phyloP scores from a whole-genome alignment of 2,329 filamentous ascomycete species.

The Dothideomycetes sp. region DNA sequence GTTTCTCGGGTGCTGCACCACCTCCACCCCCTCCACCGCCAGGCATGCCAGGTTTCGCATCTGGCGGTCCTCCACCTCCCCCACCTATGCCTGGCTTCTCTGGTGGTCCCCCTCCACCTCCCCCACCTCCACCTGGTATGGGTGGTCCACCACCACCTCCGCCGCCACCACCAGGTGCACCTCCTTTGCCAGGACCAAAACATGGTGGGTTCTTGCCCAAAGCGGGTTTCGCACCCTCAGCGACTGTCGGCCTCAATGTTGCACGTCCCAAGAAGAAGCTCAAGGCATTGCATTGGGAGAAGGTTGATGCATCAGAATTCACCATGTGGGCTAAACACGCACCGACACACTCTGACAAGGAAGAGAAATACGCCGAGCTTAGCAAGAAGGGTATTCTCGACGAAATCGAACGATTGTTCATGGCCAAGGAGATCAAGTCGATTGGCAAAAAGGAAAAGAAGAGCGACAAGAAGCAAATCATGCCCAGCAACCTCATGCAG shows the following conservation, averaged over 20 bases:
- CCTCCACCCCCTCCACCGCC: conserved; percentile 32
- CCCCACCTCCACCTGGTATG: conserved; percentile 42
- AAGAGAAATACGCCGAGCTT: conserved; percentile 91
- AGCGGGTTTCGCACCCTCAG: conserved; percentile 44
- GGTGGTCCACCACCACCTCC: conserved; percentile 44
- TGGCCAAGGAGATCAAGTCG: conserved; percentile 92
- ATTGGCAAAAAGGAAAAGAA: conserved; percentile 67
- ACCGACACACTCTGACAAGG: conserved; percentile 76
- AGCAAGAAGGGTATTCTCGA: conserved; percentile 92
- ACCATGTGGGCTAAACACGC: conserved; percentile 88
- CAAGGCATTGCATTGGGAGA: conserved; percentile 98
- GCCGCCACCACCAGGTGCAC: conserved; percentile 57
- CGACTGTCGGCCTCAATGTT: conserved; percentile 63
- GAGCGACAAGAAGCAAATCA: conserved; percentile 95
- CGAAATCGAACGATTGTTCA: conserved; percentile 93
- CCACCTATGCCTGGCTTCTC: conserved; percentile 39
- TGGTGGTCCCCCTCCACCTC: conserved; percentile 36
- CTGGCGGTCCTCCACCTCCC: conserved; percentile 29
- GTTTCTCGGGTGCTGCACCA: conserved; percentile 30
- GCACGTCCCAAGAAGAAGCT: conserved; percentile 97
- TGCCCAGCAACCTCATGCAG: conserved; percentile 81
- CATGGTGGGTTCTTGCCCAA: conserved; percentile 66
- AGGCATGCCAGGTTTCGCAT: conserved; percentile 38
- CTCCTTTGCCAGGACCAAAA: conserved; percentile 49
- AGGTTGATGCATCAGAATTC: conserved; percentile 83